phyloP scores from a whole-genome alignment of 2,329 filamentous ascomycete genomes.

The Ciborinia camelliae region DNA sequence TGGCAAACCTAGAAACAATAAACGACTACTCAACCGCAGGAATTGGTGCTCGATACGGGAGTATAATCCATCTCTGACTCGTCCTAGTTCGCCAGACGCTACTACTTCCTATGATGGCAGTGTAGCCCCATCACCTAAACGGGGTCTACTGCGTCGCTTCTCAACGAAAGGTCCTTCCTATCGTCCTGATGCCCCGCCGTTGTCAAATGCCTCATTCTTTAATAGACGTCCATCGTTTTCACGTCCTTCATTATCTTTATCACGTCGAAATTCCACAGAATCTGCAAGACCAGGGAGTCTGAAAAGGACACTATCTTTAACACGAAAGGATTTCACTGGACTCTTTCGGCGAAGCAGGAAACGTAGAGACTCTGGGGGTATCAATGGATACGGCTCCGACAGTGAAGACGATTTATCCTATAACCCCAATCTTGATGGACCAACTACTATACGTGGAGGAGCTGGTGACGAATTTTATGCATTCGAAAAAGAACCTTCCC shows the following conservation, averaged over 20 bases:
- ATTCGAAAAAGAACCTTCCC: constrained; percentile 21
- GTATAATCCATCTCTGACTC: constrained; percentile 76
- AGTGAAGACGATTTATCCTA: constrained; percentile 41
- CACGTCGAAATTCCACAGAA: constrained; percentile 40
- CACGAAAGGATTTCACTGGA: constrained; percentile 48
- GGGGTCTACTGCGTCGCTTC: constrained; percentile 35
- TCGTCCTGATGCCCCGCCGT: constrained; percentile 34
- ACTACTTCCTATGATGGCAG: constrained; percentile 40
- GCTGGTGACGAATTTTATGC: constrained; percentile 48
- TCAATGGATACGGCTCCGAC: constrained; percentile 53
- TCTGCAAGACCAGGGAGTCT: constrained; percentile 43
- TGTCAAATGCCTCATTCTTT: constrained; percentile 33
- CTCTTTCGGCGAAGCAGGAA: constrained; percentile 49
- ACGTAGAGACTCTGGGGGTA: constrained; percentile 47
- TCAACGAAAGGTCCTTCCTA: constrained; percentile 36
- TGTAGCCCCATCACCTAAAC: constrained; percentile 37
- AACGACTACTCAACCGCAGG: constrained; percentile 77
- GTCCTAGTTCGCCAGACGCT: constrained; percentile 61
- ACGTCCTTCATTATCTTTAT: constrained; percentile 29
- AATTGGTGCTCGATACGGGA: constrained; percentile 95
- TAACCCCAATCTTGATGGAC: constrained; percentile 18
- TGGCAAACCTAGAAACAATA: constrained; percentile 86
- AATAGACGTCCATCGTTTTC: constrained; percentile 45
- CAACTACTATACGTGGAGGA: constrained; percentile 40
- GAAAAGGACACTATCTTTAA: constrained; percentile 56